Conservation (phyloP, 345 rosid genomes). For the Populus euphratica region DNA sequence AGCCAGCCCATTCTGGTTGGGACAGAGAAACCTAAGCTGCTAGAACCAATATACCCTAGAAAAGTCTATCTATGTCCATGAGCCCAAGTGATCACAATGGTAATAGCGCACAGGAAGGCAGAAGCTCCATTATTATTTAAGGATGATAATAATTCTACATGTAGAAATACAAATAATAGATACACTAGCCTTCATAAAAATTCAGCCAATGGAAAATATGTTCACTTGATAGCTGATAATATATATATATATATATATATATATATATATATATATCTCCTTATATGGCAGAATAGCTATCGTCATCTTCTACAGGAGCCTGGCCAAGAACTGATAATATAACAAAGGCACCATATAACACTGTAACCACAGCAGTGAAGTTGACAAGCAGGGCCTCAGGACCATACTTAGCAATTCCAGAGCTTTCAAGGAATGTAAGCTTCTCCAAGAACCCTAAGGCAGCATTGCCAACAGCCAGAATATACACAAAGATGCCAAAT, state of each 20-base stretch:
- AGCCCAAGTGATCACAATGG: neutral
- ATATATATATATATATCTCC: neutral
- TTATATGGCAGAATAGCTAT: conserved; percentile 33
- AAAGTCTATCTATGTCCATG: too few species aligned
- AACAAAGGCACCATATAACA: conserved; percentile 68
- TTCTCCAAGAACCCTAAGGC: conserved; percentile 77
- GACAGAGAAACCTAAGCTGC: too few species aligned
- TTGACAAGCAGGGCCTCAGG: conserved; percentile 82
- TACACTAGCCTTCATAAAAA: neutral
- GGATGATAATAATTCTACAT: neutral
- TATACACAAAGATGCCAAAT: conserved; percentile 54
- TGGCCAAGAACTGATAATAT: conserved; percentile 47
- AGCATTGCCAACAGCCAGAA: conserved; percentile 63
- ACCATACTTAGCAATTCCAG: conserved; percentile 70
- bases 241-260: neutral
- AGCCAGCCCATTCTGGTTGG: too few species aligned
- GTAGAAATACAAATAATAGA: neutral
- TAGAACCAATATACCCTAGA: too few species aligned
- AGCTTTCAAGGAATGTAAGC: conserved; percentile 78
- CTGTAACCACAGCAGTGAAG: conserved; percentile 72
- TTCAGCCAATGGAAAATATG: neutral
- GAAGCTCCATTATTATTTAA: neutral
- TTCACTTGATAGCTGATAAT: neutral
- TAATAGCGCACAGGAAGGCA: neutral
- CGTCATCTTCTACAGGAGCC: conserved; percentile 38